Conservation (phyloP, 2,329 filamentous ascomycete species). For the Mycocentrospora acerina region DNA sequence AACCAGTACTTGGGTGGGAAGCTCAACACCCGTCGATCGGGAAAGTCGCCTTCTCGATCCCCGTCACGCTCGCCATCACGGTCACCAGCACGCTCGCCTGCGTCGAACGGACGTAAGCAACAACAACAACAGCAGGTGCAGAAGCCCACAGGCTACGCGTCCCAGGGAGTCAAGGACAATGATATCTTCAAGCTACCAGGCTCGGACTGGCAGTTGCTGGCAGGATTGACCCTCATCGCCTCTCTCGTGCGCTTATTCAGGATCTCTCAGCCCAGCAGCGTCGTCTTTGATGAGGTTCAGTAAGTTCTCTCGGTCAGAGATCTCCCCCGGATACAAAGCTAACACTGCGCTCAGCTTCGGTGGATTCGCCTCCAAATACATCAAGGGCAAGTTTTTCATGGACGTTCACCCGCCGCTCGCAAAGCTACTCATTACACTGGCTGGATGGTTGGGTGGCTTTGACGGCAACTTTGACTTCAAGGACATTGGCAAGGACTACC, state of each 20-base stretch:
- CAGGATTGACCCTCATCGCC: slow-evolving; percentile 72
- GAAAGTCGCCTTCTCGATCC: slow-evolving; percentile 29
- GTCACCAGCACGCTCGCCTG: slow-evolving; percentile 19
- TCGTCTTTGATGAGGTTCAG: slow-evolving; percentile 99
- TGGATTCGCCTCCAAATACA: slow-evolving; percentile 97
- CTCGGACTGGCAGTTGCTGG: slow-evolving; percentile 79
- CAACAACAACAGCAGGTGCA: slow-evolving; percentile 43
- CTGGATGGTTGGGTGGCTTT: slow-evolving; percentile 93
- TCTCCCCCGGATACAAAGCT: slow-evolving; percentile 10
- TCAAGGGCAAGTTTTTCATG: slow-evolving; percentile 99
- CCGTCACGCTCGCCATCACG: slow-evolving; percentile 36
- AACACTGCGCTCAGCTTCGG: slow-evolving; percentile 69
- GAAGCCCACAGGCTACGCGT: slow-evolving; percentile 62
- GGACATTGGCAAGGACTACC: slow-evolving; percentile 97
- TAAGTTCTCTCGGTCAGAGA: slow-evolving; percentile 55
- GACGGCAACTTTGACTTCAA: slow-evolving; percentile 98
- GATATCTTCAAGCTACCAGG: slow-evolving; percentile 85
- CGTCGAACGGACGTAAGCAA: slow-evolving; percentile 26
- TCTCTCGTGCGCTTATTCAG: slow-evolving; percentile 84
- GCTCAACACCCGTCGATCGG: slow-evolving; percentile 2
- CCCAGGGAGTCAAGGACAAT: slow-evolving; percentile 80
- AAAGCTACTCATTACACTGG: slow-evolving; percentile 93
- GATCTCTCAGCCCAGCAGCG: slow-evolving; percentile 93
- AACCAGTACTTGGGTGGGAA: slow-evolving; percentile 37
- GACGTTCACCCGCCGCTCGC: slow-evolving; percentile 98